phyloP scores from a whole-genome alignment of 164 flowering plant genomes.

The Vitis labrusca region DNA sequence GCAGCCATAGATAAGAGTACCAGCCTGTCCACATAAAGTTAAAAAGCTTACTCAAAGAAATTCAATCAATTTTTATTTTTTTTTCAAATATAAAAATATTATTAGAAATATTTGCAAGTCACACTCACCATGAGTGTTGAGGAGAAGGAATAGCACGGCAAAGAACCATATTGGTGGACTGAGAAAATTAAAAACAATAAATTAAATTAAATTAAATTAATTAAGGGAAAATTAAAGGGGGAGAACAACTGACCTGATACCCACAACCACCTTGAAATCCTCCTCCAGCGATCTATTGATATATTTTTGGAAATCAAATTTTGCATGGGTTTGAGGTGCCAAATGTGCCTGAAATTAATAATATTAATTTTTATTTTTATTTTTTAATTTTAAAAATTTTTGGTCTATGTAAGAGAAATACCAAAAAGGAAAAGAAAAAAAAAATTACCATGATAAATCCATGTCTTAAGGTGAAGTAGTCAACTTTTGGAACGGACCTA shows the following conservation, averaged over 20 bases:
- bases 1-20: slow-evolving; percentile 72
- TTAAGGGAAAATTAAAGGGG: background rate
- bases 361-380: background rate
- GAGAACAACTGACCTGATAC: slow-evolving; percentile 52
- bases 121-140: slow-evolving; percentile 57
- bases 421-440: background rate
- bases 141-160: slow-evolving; percentile 64
- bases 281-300: slow-evolving; percentile 83
- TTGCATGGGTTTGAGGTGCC: slow-evolving; percentile 60
- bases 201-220: background rate
- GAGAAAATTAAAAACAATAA: slow-evolving; percentile 6
- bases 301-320: slow-evolving; percentile 75
- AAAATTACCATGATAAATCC: slow-evolving; percentile 74
- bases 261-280: slow-evolving; percentile 86
- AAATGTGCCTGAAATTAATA: slow-evolving; percentile 67
- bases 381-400: too few relatives aligned
- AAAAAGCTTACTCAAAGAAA: background rate
- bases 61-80: background rate
- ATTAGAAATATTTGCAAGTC: background rate
- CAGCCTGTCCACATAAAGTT: slow-evolving; percentile 41
- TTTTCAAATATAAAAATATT: background rate
- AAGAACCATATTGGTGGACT: slow-evolving; percentile 77
- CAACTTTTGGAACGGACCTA: slow-evolving; percentile 76
- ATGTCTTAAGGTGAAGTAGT: slow-evolving; percentile 76
- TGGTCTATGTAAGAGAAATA: background rate